phyloP scores from a whole-genome alignment of 139 green algal genomes.

The Haematococcus sp. region DNA sequence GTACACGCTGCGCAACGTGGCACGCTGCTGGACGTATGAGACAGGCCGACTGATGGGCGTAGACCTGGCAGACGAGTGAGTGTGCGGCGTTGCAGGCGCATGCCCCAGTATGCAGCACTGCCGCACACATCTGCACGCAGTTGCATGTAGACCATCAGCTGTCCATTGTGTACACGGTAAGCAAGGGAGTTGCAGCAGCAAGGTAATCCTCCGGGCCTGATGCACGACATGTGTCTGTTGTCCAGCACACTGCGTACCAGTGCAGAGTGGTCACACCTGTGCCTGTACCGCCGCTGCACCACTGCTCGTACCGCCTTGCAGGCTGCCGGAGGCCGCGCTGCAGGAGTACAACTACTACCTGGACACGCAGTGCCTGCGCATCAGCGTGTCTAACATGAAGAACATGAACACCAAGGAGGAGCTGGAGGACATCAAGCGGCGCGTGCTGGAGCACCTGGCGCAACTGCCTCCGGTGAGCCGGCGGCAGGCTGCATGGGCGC shows the following conservation, averaged over 20 bases:
- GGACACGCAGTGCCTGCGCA: conserved; percentile 84
- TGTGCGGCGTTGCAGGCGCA: not conserved
- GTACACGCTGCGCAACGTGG: conserved; percentile 99
- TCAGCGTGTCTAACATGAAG: conserved; percentile 88
- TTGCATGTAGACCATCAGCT: no score
- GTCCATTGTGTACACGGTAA: no score
- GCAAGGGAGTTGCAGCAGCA: no score
- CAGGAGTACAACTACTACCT: conserved; percentile 82
- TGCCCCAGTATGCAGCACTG: not conserved
- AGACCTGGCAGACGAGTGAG: conserved; percentile 74
- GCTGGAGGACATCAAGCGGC: conserved; percentile 74
- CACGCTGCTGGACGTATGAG: conserved; percentile 98
- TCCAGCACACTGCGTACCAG: no score
- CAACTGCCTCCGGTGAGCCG: conserved; percentile 56
- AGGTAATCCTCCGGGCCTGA: no score
- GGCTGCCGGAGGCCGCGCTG: conserved; percentile 48
- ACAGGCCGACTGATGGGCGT: conserved; percentile 83
- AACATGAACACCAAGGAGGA: conserved; percentile 38
- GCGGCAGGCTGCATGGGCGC: conserved; percentile 31
- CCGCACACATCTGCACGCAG: no score
- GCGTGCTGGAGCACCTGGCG: conserved; percentile 70
- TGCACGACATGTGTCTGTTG: no score
- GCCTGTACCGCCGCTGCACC: no score
- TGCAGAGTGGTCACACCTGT: no score
- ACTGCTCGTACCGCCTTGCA: conserved; percentile 7